Conservation (phyloP, 495 filamentous ascomycete genomes). For the Penicillium flavigenum region DNA sequence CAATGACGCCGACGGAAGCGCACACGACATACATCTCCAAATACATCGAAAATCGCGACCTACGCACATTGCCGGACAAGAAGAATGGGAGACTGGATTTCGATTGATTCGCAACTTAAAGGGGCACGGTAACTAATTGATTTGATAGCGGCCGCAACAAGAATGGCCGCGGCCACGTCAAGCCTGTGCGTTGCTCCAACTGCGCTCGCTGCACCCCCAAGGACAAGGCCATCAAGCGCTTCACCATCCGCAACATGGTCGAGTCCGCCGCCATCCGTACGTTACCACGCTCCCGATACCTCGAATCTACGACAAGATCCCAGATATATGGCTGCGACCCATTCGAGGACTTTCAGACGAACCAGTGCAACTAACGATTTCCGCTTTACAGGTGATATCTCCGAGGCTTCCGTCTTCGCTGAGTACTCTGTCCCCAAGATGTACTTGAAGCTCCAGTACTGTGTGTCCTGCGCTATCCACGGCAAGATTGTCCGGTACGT, state of each 20-base stretch:
- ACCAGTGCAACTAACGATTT: conserved; percentile 9
- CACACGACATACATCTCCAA: conserved; percentile 9
- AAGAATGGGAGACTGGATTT: conserved; percentile 25
- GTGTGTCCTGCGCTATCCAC: conserved; percentile 99
- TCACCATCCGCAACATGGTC: conserved; percentile 99
- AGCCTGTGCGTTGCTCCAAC: conserved; percentile 99
- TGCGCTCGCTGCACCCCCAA: conserved; percentile 99
- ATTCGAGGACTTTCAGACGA: conserved; percentile 6
- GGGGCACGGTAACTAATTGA: conserved; percentile 25
- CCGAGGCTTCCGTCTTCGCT: conserved; percentile 96
- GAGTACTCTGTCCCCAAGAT: conserved; percentile 99
- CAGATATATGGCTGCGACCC: conserved; percentile 12
- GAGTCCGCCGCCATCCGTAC: conserved; percentile 99
- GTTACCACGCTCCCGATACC: conserved; percentile 43
- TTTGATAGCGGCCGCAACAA: conserved; percentile 89
- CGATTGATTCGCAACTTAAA: conserved; percentile 14
- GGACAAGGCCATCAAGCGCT: conserved; percentile 99
- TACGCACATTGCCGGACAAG: conserved; percentile 27
- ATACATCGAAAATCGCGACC: conserved; percentile 11
- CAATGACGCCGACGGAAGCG: conserved; percentile 35
- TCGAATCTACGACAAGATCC: conserved; percentile 8
- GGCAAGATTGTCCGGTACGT: conserved; percentile 99
- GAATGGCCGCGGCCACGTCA: conserved; percentile 99
- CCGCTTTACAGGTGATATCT: conserved; percentile 85
- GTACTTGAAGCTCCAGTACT: conserved; percentile 99